phyloP scores from a whole-genome alignment of 208 protist genomes.

The Trypanosoma cruzi region DNA sequence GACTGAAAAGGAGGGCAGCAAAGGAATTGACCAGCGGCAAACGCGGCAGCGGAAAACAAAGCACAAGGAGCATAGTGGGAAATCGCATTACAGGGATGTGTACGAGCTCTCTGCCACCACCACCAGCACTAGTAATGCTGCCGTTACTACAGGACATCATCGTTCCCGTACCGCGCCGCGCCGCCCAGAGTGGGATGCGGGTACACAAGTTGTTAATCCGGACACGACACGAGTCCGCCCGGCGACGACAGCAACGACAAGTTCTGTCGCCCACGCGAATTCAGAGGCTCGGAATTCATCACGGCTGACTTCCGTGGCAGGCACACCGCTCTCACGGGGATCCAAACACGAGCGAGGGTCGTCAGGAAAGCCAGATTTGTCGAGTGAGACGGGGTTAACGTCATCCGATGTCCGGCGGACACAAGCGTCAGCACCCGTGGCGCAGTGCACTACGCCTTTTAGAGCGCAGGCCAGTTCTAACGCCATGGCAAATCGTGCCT shows the following conservation, averaged over 20 bases:
- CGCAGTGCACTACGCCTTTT: not conserved
- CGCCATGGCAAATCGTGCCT: not conserved
- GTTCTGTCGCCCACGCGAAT: not conserved
- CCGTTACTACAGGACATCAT: not conserved
- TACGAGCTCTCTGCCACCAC: not conserved
- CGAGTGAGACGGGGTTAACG: not conserved
- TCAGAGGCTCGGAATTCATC: not conserved
- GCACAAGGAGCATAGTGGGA: not conserved
- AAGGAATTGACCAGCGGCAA: not conserved
- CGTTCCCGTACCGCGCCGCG: not conserved
- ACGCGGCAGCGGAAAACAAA: not conserved
- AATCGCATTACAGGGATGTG: constrained; percentile 5
- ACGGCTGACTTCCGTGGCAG: not conserved
- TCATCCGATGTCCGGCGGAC: not conserved
- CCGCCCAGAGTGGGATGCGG: constrained; percentile 7
- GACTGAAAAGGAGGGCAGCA: not conserved
- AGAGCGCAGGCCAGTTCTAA: not conserved
- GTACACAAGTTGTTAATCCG: not conserved
- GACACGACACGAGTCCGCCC: not conserved
- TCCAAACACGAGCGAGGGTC: not conserved
- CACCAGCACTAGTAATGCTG: not conserved
- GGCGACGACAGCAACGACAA: not conserved
- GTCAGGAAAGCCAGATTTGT: not conserved
- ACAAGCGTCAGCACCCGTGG: not conserved
- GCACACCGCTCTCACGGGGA: not conserved